Percentiles rank a stretch among this genome's conserved stretches.
These are phyloP conservation scores for Babesia sp. DNA, from an alignment of 169 alveolate genomes.

Conservation along the genomic window DNA sequence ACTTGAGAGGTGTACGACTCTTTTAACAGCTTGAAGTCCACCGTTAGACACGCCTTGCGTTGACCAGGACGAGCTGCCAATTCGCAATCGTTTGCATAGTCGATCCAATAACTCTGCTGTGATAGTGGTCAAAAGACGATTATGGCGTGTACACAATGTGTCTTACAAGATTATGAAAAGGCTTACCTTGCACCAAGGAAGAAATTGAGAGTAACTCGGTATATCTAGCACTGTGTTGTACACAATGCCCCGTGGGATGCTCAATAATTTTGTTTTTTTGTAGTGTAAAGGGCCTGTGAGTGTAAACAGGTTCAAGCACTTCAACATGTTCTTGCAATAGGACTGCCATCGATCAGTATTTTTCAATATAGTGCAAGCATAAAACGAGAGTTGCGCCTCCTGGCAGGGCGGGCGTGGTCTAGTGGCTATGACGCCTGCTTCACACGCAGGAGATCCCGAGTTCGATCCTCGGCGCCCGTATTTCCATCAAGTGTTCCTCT, in stretches of 20 bases:
- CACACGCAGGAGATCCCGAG: slow-evolving; percentile 90
- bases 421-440: slow-evolving; percentile 89
- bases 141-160: not conserved
- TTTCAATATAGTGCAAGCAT: not conserved
- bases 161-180: not conserved
- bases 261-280: slow-evolving; percentile 18
- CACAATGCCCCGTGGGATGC: slow-evolving; percentile 16
- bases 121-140: too few relatives aligned
- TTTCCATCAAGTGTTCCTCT: not conserved
- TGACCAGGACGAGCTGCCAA: not conserved
- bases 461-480: slow-evolving; percentile 88
- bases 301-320: slow-evolving; percentile 11
- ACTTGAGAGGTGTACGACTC: slow-evolving; percentile 59
- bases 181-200: slow-evolving; percentile 61
- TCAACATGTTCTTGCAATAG: slow-evolving; percentile 19
- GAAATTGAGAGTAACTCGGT: slow-evolving; percentile 46
- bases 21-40: slow-evolving; percentile 30
- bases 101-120: slow-evolving; percentile 53
- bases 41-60: slow-evolving; percentile 35
- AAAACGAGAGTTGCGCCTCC: not conserved
- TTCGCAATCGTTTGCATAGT: not conserved
- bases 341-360: not conserved
- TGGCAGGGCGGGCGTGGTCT: slow-evolving; percentile 84
- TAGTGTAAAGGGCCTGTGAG: slow-evolving; percentile 3
- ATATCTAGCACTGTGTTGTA: slow-evolving; percentile 51